Base-by-base conservation (phyloP, 2,329 filamentous ascomycete genomes). In the Acrodontium crateriforme region DNA sequence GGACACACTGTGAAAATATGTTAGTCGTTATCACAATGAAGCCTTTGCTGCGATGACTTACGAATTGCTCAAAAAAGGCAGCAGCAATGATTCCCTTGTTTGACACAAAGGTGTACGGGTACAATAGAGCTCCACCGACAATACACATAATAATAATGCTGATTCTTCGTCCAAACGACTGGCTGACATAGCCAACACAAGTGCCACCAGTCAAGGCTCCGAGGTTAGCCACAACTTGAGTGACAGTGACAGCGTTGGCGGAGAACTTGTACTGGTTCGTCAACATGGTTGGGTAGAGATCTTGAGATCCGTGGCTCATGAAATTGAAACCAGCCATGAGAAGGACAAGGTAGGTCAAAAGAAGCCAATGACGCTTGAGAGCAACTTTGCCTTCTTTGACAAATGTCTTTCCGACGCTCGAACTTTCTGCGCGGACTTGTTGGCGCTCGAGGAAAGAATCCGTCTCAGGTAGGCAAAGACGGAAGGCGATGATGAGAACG, bases 281-380 rank as follows among this genome's bases (percentile, higher is more conserved):
- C 9, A 73, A 47, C 59, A 74, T 67, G 3, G 69, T 71, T 0
- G 67, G 69, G 38, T 73, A 75, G 2, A 74, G 52, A 50, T 77
- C 71, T 44, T 78, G 73, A 13, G 71, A 78, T 29, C 79, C 79
- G 48, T 85, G 80, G 11, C 74, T 79, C 78, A 89, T 84, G 49
- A 89, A 91, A 57, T 91, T 92, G 62, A 92, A 89, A 3, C 82
- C 82, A 2, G 81, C 77, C 81, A 91, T 91, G 20, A 92, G 62
- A 2, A 92, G 60, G 5, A 92, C 80, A 32, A 92, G 63, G 55
- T 93, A 93, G 18, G 74, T 60, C 31, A 93, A 62, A 2, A 91
- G 55, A 9, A 82, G 39, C 84, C 84, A 92, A 54, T 92, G 81
- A 8, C 71, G 69, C 53, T 71, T 76, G 16, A 92, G 47, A 0